Conservation (phyloP, 331 rosid genomes). For the Quercus tomentella region DNA sequence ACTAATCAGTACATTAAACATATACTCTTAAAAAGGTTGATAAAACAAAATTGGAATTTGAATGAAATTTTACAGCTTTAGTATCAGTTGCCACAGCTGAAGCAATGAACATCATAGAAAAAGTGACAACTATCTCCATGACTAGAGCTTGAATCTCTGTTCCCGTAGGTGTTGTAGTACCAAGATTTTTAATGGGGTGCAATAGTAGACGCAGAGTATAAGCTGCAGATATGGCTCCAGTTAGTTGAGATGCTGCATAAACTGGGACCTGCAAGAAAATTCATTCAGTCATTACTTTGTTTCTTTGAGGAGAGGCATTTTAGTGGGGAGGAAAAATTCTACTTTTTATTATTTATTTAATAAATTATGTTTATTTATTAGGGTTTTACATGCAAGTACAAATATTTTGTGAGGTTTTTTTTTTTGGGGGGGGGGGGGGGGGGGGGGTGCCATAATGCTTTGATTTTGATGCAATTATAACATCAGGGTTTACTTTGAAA, state of each 20-base stretch:
- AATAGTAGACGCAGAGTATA: constrained; percentile 44
- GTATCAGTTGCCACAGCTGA: constrained; percentile 73
- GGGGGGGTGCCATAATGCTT: no score
- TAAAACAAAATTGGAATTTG: neutral
- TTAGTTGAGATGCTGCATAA: constrained; percentile 64
- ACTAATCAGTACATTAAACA: neutral
- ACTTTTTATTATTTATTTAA: no score
- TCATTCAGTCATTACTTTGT: neutral
- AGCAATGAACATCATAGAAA: constrained; percentile 70
- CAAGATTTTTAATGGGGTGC: constrained; percentile 47
- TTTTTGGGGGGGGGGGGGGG: no score
- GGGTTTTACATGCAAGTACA: no score
- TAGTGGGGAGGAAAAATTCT: no score
- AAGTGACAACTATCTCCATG: constrained; percentile 64
- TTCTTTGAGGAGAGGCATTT: neutral
- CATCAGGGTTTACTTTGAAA: no score
- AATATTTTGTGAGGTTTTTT: no score
- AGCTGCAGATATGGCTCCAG: constrained; percentile 75
- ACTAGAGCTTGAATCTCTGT: constrained; percentile 51
- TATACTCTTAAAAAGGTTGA: neutral
- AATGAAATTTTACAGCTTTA: constrained; percentile 47
- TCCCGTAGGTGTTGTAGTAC: constrained; percentile 66
- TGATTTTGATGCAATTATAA: no score
- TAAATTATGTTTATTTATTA: no score
- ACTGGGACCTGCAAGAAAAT: constrained; percentile 59